Percentiles rank a stretch among this genome's conserved stretches.
phyloP scores from a whole-genome alignment of 2,329 filamentous ascomycete genomes.

The Diplodia mutila region DNA sequence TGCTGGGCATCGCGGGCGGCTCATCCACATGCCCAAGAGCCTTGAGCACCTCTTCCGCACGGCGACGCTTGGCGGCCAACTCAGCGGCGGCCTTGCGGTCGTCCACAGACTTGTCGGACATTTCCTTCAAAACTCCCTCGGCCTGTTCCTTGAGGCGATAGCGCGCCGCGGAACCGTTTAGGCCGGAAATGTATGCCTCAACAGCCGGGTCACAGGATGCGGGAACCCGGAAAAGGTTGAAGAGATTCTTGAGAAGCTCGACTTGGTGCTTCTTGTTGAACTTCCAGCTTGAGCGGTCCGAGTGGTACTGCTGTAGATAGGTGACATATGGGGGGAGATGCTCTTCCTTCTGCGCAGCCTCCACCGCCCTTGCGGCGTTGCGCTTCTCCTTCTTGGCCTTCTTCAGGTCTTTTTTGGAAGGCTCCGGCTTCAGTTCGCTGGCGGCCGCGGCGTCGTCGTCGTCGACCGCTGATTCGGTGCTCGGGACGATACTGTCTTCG shows the following conservation, averaged over 20 bases:
- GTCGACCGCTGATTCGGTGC: not conserved
- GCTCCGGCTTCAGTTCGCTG: slow-evolving; percentile 30
- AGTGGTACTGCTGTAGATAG: slow-evolving; percentile 78
- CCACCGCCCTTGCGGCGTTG: slow-evolving; percentile 29
- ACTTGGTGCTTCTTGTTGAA: slow-evolving; percentile 95
- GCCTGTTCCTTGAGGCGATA: slow-evolving; percentile 70
- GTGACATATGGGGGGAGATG: slow-evolving; percentile 68
- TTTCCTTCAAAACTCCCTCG: slow-evolving; percentile 59
- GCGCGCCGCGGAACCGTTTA: slow-evolving; percentile 73
- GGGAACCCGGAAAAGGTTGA: slow-evolving; percentile 73
- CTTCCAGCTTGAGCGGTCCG: slow-evolving; percentile 76
- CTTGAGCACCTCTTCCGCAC: slow-evolving; percentile 38
- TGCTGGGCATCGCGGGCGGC: not conserved
- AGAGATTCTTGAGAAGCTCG: slow-evolving; percentile 79
- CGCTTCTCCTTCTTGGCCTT: slow-evolving; percentile 32
- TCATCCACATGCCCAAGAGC: slow-evolving; percentile 32
- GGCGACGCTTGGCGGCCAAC: slow-evolving; percentile 39
- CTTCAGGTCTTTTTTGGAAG: slow-evolving; percentile 28
- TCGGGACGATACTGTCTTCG: slow-evolving; percentile 12
- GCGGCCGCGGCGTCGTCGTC: slow-evolving; percentile 18
- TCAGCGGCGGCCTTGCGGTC: slow-evolving; percentile 41
- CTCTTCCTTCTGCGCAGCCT: slow-evolving; percentile 30
- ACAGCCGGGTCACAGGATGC: slow-evolving; percentile 70
- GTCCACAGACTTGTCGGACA: slow-evolving; percentile 37
- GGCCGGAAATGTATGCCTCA: slow-evolving; percentile 75